phyloP scores from a whole-genome alignment of 371 early-diverging fungal species.

The Ecytonucleospora hepatopenaei region DNA sequence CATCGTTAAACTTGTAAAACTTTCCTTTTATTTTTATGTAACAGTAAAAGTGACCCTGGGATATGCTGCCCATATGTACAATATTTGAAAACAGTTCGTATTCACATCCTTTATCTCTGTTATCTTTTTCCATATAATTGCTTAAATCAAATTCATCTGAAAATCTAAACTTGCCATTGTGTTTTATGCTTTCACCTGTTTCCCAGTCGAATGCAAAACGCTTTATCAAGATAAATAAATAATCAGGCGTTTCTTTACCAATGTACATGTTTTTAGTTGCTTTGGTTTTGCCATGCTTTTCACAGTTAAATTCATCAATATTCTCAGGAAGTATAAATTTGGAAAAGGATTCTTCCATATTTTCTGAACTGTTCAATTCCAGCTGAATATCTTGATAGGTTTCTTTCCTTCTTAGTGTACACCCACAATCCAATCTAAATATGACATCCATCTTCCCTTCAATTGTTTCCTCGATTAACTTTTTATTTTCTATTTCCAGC shows the following conservation, averaged over 20 bases:
- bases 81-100: slow-evolving; percentile 63
- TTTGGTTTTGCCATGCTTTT: slow-evolving; percentile 80
- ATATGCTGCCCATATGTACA: slow-evolving; percentile 83
- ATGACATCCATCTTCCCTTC: slow-evolving; percentile 36
- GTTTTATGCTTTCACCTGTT: slow-evolving; percentile 55
- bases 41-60: slow-evolving; percentile 91
- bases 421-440: slow-evolving; percentile 48
- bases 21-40: slow-evolving; percentile 66
- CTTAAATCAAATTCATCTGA: slow-evolving; percentile 66
- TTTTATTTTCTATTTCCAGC: slow-evolving; percentile 50
- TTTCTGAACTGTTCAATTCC: slow-evolving; percentile 53
- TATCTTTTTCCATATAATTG: neutral
- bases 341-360: slow-evolving; percentile 73
- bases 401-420: slow-evolving; percentile 46
- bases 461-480: slow-evolving; percentile 43
- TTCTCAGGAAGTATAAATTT: slow-evolving; percentile 74
- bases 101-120: neutral
- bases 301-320: slow-evolving; percentile 69
- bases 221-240: slow-evolving; percentile 87
- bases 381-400: slow-evolving; percentile 54
- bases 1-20: slow-evolving; percentile 83
- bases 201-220: slow-evolving; percentile 80
- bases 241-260: slow-evolving; percentile 80
- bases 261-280: slow-evolving; percentile 87
- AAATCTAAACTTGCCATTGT: slow-evolving; percentile 91